phyloP scores from a whole-genome alignment of 2,329 filamentous ascomycete genomes.

The Colletotrichum eleusines region DNA sequence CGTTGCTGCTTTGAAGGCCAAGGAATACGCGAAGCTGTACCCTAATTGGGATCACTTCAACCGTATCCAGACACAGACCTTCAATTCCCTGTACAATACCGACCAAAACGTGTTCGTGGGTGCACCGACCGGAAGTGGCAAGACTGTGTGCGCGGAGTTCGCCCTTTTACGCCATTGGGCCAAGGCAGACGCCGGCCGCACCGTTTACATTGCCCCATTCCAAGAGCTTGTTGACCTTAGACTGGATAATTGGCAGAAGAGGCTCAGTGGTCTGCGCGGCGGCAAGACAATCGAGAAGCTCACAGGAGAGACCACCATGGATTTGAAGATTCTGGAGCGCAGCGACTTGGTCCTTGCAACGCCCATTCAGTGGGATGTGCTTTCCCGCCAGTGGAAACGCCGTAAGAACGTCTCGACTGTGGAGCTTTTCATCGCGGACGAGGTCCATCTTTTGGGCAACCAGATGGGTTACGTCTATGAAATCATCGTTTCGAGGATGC shows the following conservation, averaged over 20 bases:
- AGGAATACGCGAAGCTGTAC: slow-evolving; percentile 86
- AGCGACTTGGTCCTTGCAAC: slow-evolving; percentile 94
- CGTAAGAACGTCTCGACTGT: slow-evolving; percentile 95
- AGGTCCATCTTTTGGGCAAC: slow-evolving; percentile 92
- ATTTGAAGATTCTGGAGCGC: slow-evolving; percentile 87
- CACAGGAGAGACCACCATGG: slow-evolving; percentile 90
- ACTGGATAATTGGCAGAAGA: slow-evolving; percentile 85
- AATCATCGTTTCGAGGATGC: slow-evolving; percentile 96
- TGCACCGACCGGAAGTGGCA: slow-evolving; percentile 93
- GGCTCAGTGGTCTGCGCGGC: slow-evolving; percentile 77
- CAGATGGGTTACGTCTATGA: slow-evolving; percentile 92
- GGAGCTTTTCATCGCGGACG: slow-evolving; percentile 92
- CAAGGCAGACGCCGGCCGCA: slow-evolving; percentile 75
- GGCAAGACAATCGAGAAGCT: slow-evolving; percentile 94
- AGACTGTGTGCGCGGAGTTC: slow-evolving; percentile 97
- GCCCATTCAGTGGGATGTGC: slow-evolving; percentile 92
- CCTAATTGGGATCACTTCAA: slow-evolving; percentile 91
- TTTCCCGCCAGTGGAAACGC: slow-evolving; percentile 96
- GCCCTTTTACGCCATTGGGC: slow-evolving; percentile 91
- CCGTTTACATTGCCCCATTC: slow-evolving; percentile 94
- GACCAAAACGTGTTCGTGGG: slow-evolving; percentile 96
- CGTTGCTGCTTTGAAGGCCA: slow-evolving; percentile 86
- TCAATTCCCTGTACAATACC: slow-evolving; percentile 90
- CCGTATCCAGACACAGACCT: slow-evolving; percentile 96
- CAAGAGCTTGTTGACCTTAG: slow-evolving; percentile 91